Evolutionary conservation across 768 basidiomycete species (phyloP), one percentile per base, ranked within the genome.

Genomic region (Mrakia frigida): DNA sequence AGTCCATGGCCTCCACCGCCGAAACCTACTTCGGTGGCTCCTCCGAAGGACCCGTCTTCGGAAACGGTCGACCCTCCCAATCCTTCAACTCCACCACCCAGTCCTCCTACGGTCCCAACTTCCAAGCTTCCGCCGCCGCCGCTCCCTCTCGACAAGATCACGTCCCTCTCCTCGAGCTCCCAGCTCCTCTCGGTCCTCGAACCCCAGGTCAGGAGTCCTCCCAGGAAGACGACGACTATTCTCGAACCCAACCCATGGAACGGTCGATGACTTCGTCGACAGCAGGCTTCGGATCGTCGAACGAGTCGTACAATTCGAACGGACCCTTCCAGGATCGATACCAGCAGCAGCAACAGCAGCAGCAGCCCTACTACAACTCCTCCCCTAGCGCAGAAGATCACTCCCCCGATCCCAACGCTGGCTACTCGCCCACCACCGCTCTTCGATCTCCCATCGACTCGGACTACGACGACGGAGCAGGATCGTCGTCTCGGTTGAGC

Each of bases 1-100:
- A 92, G 81, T 95, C 93, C 16, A 82, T 91, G 81, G 88, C 89
- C 25, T 95, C 93, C 2, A 90, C 89, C 61, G 89, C 89, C 71
- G 93, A 94, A 79, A 86, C 87, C n/a, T 89, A 88, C 76, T 78
- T 77, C 61, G 81, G 79, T 72, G 81, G 81, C 13, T 78, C 80
- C 39, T 79, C 70, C 33, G 70, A 72, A 35, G 70, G 70, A 53
- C 70, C 70, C 53, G 59, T 56, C 28, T 65, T 74, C 50, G 59
- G 61, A n/a, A 65, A 41, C 31, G 79, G 43, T 53, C 74, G 56
- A 68, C 74, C 37, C 78, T 80, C 16, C 78, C 69, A 81, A 74
- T 72, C 70, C n/a, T 80, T 78, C 81, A 74, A 59, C 37, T 76
- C 75, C 28, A 60, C 63, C 16, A 46, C 80, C 31, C 78, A 82